These are phyloP conservation scores for Trifolium pratense DNA, from an alignment of 306 rosid genomes.

Conservation along the genomic window DNA sequence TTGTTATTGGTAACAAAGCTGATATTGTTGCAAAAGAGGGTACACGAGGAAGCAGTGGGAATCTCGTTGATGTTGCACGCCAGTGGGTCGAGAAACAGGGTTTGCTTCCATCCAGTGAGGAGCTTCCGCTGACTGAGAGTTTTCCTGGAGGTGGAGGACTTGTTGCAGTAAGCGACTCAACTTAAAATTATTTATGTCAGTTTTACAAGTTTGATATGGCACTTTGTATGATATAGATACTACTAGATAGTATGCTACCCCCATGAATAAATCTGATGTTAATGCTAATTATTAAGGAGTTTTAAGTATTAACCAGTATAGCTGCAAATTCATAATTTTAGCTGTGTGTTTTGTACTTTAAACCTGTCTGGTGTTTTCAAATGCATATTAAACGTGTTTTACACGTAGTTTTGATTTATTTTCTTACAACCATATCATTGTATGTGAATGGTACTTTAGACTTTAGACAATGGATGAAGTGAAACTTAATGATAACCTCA, in stretches of 20 bases:
- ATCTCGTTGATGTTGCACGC: conserved; percentile 97
- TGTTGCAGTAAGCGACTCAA: conserved; percentile 67
- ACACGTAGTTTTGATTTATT: conserved; percentile 9
- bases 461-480: conserved; percentile 20
- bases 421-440: not conserved
- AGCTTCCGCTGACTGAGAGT: conserved; percentile 92
- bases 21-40: conserved; percentile 97
- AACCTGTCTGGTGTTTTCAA: conserved; percentile 16
- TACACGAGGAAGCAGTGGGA: conserved; percentile 88
- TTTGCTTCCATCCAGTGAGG: conserved; percentile 93
- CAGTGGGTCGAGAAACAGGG: conserved; percentile 99
- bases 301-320: conserved; percentile 9
- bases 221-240: conserved; percentile 30
- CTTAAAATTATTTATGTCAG: conserved; percentile 1
- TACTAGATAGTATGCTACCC: conserved; percentile 5
- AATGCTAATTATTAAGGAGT: conserved; percentile 23
- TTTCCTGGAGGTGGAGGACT: conserved; percentile 88
- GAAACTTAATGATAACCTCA: not conserved
- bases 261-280: conserved; percentile 24
- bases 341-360: conserved; percentile 19
- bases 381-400: not conserved
- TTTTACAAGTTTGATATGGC: conserved; percentile 17
- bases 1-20: conserved; percentile 90
- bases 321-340: conserved; percentile 14
- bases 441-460: conserved; percentile 14